Conservation (phyloP, 108 stramenopile genomes). For the Schizochytrium sp. region DNA sequence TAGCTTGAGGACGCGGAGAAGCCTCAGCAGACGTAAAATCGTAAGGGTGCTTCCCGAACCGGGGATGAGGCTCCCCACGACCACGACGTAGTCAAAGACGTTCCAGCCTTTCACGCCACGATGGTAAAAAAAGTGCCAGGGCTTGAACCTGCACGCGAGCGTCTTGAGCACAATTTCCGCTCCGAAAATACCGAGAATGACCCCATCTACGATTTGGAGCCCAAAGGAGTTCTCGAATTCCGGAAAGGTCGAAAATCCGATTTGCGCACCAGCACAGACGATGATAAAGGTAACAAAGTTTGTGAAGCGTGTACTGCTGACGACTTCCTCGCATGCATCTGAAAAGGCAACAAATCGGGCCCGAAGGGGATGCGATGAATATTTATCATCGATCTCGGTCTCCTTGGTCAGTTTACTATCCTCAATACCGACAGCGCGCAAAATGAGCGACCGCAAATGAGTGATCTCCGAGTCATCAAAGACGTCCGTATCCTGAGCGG, state of each 20-base stretch:
- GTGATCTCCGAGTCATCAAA: neutral
- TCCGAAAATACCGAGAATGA: conserved; percentile 17
- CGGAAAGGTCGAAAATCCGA: conserved; percentile 12
- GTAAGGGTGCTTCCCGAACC: conserved; percentile 5
- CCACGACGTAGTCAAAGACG: conserved; percentile 31
- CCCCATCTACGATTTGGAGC: neutral
- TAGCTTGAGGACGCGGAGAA: conserved; percentile 38
- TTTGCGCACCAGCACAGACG: neutral
- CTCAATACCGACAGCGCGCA: neutral
- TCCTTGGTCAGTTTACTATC: neutral
- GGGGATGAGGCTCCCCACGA: conserved; percentile 19
- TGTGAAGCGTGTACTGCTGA: neutral
- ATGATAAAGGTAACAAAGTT: conserved; percentile 27
- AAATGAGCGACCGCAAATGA: neutral
- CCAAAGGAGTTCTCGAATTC: neutral
- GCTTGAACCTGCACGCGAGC: neutral
- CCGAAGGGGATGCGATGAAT: neutral
- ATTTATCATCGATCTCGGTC: neutral
- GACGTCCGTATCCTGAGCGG: neutral
- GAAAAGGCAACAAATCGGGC: neutral
- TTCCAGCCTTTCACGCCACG: conserved; percentile 14
- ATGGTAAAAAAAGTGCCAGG: neutral
- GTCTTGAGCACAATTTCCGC: conserved; percentile 20
- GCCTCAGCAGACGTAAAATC: conserved; percentile 34
- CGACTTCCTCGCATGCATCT: neutral